Percentiles rank a stretch among this genome's conserved stretches.
phyloP scores from a whole-genome alignment of 495 filamentous ascomycete genomes.

The Apodospora peruviana region DNA sequence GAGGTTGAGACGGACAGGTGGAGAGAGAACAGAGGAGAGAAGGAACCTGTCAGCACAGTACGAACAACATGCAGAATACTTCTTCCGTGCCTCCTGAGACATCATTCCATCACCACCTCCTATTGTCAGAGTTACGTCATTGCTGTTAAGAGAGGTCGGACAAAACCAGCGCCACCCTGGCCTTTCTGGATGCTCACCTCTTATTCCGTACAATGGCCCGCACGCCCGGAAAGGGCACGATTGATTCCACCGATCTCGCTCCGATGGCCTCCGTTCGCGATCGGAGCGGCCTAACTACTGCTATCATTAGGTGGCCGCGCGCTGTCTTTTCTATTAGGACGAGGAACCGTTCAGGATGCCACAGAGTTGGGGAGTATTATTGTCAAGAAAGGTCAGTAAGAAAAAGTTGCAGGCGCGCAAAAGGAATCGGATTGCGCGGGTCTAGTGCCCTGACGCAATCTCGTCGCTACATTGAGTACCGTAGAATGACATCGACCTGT shows the following conservation, averaged over 20 bases:
- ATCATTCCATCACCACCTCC: slow-evolving; percentile 18
- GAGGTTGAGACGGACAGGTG: not conserved
- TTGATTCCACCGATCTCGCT: slow-evolving; percentile 2
- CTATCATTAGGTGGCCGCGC: no score
- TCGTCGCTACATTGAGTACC: not conserved
- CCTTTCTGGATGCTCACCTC: slow-evolving; percentile 1
- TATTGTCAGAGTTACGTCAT: slow-evolving; percentile 28
- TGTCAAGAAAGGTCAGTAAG: no score
- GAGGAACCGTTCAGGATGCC: no score
- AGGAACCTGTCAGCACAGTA: slow-evolving; percentile 22
- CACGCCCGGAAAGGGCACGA: not conserved
- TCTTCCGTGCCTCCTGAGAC: slow-evolving; percentile 19
- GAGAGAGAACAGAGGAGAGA: not conserved
- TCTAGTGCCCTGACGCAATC: slow-evolving; percentile 18
- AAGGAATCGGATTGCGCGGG: not conserved
- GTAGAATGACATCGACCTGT: no score
- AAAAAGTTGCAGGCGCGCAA: not conserved
- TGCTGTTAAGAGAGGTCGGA: slow-evolving; percentile 14
- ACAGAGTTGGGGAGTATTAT: no score
- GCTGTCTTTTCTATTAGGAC: no score
- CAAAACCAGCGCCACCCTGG: slow-evolving; percentile 16
- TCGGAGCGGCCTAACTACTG: not conserved
- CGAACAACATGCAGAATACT: slow-evolving; percentile 13
- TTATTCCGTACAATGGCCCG: not conserved
- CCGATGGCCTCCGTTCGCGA: not conserved